Evolutionary conservation across 768 basidiomycete genomes (phyloP), one percentile per base, ranked within the genome.

Genomic region (Hebeloma cylindrosporum): DNA sequence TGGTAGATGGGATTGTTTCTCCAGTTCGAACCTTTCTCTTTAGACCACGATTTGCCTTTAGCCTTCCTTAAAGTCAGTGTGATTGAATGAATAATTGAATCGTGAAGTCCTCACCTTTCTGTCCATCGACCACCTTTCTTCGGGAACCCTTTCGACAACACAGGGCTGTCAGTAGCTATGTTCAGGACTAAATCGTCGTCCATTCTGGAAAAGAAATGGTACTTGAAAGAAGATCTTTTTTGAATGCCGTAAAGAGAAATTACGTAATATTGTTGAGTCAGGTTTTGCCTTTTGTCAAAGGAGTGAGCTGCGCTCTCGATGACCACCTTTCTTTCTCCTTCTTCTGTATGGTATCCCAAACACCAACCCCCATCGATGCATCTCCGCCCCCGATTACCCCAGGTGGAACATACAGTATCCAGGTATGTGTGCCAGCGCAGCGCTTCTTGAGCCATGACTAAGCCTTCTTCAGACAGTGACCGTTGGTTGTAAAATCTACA

Each of bases 401-500:
- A 56, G 88, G 86, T 47, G 89, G 89, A 45, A 80, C 82, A 17
- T 92, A 90, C 64, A 74, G 67, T 32, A 79, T 92, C 41, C 82
- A 88, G 68, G 89, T 85, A 62, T 63, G 81, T 59, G 22, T 54
- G 40, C 40, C 51, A 50, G 38, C 23, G 50, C 51, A 41, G 33
- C 36, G 46, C 47, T 50, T 52, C 38, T 37, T 48, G 45, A 43
- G 33, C 44, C 51, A 61, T 64, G 62, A 63, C 64, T 68, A 59
- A 66, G 56, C 60, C 45, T 41, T 48, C 53, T 45, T 47, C 48
- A 57, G 93, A 85, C 83, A 26, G 83, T 97, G 56, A 78, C 82
- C 48, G 88, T 93, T 58, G 96, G 96, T 45, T 97, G 94, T 74
- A 97, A 97, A 72, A 80, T 99, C 62, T 93, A 85, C 69, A 90